A percentile compares a stretch with the other conserved stretches of the same genome.
Conservation (phyloP, 2,329 filamentous ascomycete species). For the Keithomyces neogunnii region DNA sequence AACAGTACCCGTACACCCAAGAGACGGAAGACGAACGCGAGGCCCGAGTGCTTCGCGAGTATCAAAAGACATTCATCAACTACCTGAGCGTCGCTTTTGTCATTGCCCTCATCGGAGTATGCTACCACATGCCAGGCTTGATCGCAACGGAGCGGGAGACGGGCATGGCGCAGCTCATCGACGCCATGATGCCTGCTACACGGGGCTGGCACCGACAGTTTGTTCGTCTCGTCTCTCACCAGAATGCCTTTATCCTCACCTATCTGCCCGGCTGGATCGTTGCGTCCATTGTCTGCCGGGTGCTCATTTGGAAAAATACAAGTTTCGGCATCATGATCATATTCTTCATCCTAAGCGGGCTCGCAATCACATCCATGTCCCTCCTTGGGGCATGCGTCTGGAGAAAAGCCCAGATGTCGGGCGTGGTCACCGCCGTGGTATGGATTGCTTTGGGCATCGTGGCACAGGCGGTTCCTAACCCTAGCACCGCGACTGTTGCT, state of each 20-base stretch:
- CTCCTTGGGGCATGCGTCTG: slow-evolving; percentile 72
- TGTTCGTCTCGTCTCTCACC: slow-evolving; percentile 45
- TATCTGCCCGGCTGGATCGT: slow-evolving; percentile 39
- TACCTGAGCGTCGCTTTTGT: slow-evolving; percentile 61
- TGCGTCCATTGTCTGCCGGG: slow-evolving; percentile 29
- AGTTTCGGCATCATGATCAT: slow-evolving; percentile 55
- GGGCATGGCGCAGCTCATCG: slow-evolving; percentile 65
- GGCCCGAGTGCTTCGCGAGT: slow-evolving; percentile 47
- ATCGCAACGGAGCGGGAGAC: slow-evolving; percentile 62
- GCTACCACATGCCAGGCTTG: slow-evolving; percentile 63
- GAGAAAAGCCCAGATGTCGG: slow-evolving; percentile 71
- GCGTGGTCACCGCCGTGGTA: slow-evolving; percentile 63
- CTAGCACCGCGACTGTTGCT: slow-evolving; percentile 54
- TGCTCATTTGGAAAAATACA: slow-evolving; percentile 31
- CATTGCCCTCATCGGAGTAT: slow-evolving; percentile 59
- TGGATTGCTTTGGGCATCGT: slow-evolving; percentile 70
- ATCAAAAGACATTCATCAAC: slow-evolving; percentile 56
- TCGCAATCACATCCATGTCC: slow-evolving; percentile 66
- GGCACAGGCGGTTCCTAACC: slow-evolving; percentile 62
- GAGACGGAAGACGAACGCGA: slow-evolving; percentile 40
- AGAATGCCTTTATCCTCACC: slow-evolving; percentile 59
- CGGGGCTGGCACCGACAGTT: slow-evolving; percentile 36
- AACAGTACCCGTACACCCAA: slow-evolving; percentile 23
- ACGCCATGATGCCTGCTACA: slow-evolving; percentile 64
- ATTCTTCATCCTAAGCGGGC: slow-evolving; percentile 63